These are phyloP conservation scores for Verbena officinalis DNA, from an alignment of 257 asterid species.

Conservation along the genomic window DNA sequence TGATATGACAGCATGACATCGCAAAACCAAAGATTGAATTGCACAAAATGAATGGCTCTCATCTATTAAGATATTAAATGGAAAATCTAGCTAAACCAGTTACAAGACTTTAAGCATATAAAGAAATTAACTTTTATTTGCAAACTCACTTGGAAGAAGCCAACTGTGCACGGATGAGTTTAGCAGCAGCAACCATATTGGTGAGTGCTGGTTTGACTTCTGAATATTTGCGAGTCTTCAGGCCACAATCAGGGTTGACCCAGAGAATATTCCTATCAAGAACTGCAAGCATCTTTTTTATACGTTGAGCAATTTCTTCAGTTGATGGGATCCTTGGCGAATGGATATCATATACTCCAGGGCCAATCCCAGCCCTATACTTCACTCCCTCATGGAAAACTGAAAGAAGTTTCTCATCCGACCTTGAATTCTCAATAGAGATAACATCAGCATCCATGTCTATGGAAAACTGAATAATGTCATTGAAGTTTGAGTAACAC, in stretches of 20 bases:
- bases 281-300: slow-evolving; percentile 9
- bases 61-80: neutral
- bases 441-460: slow-evolving; percentile 23
- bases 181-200: slow-evolving; percentile 22
- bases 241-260: slow-evolving; percentile 21
- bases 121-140: no score
- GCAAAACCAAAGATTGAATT: no score
- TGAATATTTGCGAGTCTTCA: slow-evolving; percentile 9
- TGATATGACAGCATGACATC: no score
- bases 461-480: neutral
- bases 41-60: neutral
- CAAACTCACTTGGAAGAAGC: neutral
- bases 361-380: slow-evolving; percentile 15
- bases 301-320: slow-evolving; percentile 14
- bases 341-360: slow-evolving; percentile 15
- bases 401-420: slow-evolving; percentile 18
- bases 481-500: slow-evolving; percentile 13
- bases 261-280: slow-evolving; percentile 6
- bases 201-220: slow-evolving; percentile 1
- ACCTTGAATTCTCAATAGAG: slow-evolving; percentile 23
- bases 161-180: neutral
- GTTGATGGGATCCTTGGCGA: slow-evolving; percentile 17
- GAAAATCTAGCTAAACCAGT: neutral
- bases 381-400: slow-evolving; percentile 21
- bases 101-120: neutral